Evolutionary conservation across 2,329 filamentous ascomycete species (phyloP).

Genomic region (Bipolaris zeicola): DNA sequence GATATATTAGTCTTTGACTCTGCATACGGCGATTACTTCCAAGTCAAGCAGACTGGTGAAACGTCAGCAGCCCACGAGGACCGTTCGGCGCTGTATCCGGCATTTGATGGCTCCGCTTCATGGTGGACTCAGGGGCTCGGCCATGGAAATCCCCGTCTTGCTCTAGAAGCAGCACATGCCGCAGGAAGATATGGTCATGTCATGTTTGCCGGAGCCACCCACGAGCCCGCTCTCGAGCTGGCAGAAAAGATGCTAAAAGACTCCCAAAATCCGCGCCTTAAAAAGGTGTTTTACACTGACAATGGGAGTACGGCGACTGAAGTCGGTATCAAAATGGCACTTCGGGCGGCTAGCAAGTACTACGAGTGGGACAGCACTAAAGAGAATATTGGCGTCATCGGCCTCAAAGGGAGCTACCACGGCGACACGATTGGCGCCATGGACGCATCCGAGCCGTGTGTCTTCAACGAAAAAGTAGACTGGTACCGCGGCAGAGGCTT

Average conservation of each 20-base stretch:
- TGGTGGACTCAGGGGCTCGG: constrained; percentile 91
- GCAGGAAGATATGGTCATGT: constrained; percentile 85
- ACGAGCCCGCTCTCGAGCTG: constrained; percentile 74
- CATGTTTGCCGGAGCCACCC: constrained; percentile 83
- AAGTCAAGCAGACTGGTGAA: constrained; percentile 56
- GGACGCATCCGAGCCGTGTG: constrained; percentile 79
- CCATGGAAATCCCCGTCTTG: constrained; percentile 73
- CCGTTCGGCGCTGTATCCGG: constrained; percentile 60
- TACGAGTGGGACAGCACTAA: constrained; percentile 68
- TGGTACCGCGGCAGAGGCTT: constrained; percentile 81
- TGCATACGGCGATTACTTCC: constrained; percentile 78
- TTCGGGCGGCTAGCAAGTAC: constrained; percentile 69
- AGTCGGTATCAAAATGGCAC: constrained; percentile 83
- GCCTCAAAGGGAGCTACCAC: constrained; percentile 81
- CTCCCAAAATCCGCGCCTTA: constrained; percentile 67
- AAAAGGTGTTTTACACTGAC: constrained; percentile 80
- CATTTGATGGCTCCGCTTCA: constrained; percentile 83
- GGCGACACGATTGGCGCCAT: constrained; percentile 88
- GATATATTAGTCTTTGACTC: constrained; percentile 80
- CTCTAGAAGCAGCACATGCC: constrained; percentile 78
- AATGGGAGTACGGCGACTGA: constrained; percentile 85
- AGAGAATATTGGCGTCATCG: constrained; percentile 69
- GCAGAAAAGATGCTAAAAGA: constrained; percentile 67
- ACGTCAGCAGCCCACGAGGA: constrained; percentile 21
- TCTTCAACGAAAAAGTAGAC: constrained; percentile 81